Base-by-base conservation (phyloP, 208 protist species). In the Wallacemonas collosoma region DNA sequence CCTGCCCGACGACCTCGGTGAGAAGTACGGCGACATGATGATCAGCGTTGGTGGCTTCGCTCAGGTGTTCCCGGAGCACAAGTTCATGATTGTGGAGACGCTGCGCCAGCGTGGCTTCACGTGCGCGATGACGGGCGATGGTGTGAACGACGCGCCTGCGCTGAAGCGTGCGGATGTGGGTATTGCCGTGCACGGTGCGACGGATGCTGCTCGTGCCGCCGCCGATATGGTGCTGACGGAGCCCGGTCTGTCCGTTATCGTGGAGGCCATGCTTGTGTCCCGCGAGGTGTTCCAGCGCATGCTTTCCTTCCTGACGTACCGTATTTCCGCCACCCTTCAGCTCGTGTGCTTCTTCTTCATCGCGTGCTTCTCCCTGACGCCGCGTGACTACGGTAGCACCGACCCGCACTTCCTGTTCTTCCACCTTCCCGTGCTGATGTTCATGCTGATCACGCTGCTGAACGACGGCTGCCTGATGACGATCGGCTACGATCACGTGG, bases 101-200 rank as follows among this genome's bases (percentile, higher is more conserved):
- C 87, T 98, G 54, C 94, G 98, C 68, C 82, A 96, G 66, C 74
- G 81, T 17, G 89, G 91, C 39, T 93, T 95, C 79, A 91, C 95
- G 35, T 89, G 93, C 41, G 97, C 95, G 66, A 99, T 99, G 97
- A 99, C 97, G 57, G 98, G 98, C 68, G 98, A 99, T 86, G 98
- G 98, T 66, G 95, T 98, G 3, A 98, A 98, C 83, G 98, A 99
- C 79, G 90, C 97, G 26, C 97, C 97, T 50, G 95, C 98, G 15
- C 75, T 99, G 60, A 98, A 98, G 82, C 85, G 90, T 58, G 93
- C 98, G n/a, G 87, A 99, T 86, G 93, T 99, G 65, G 97, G 97
- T 58, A 95, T 99, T 85, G 97, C 98, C 58, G 96, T 99, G 47
- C 86, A 95, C 56, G 95, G 91, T 61, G 80, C 95, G 48, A 98